Percentiles rank a stretch among this genome's conserved stretches.
phyloP scores from a whole-genome alignment of 2,329 filamentous ascomycete species.

The Arthroderma uncinatum region DNA sequence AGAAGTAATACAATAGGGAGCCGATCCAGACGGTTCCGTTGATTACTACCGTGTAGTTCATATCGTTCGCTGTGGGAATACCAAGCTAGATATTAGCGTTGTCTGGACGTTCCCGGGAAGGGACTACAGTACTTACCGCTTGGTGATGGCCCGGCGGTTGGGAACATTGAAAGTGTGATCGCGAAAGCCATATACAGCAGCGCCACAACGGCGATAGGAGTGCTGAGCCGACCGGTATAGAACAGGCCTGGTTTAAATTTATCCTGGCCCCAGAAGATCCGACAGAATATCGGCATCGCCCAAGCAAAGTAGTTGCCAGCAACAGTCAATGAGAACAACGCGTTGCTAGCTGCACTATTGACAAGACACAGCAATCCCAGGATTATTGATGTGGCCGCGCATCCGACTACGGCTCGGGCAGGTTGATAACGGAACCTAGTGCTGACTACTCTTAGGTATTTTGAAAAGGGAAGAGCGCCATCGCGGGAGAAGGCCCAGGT shows the following conservation, averaged over 20 bases:
- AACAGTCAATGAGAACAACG: constrained; percentile 49
- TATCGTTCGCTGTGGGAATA: constrained; percentile 30
- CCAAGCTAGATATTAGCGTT: neutral
- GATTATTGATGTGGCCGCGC: constrained; percentile 41
- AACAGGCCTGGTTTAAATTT: constrained; percentile 51
- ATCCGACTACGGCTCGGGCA: constrained; percentile 46
- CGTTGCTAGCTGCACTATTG: constrained; percentile 45
- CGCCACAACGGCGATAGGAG: constrained; percentile 44
- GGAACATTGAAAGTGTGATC: constrained; percentile 49
- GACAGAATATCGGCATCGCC: constrained; percentile 48
- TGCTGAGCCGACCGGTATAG: constrained; percentile 45
- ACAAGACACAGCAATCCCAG: constrained; percentile 50
- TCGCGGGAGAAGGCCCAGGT: constrained; percentile 54
- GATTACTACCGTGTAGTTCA: constrained; percentile 56
- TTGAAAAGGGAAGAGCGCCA: constrained; percentile 49
- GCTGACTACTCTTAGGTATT: constrained; percentile 47
- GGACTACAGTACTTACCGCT: constrained; percentile 24
- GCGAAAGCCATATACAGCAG: constrained; percentile 47
- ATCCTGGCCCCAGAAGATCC: constrained; percentile 46
- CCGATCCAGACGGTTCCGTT: constrained; percentile 50
- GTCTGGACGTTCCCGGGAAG: neutral
- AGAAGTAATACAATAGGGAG: constrained; percentile 44
- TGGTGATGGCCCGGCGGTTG: constrained; percentile 44
- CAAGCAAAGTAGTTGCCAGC: constrained; percentile 53
- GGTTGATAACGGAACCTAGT: constrained; percentile 47